A percentile compares a stretch with the other conserved stretches of the same genome.
These are phyloP conservation scores for Neoboletus subvelutipes DNA, from an alignment of 768 basidiomycete species.

Conservation along the genomic window DNA sequence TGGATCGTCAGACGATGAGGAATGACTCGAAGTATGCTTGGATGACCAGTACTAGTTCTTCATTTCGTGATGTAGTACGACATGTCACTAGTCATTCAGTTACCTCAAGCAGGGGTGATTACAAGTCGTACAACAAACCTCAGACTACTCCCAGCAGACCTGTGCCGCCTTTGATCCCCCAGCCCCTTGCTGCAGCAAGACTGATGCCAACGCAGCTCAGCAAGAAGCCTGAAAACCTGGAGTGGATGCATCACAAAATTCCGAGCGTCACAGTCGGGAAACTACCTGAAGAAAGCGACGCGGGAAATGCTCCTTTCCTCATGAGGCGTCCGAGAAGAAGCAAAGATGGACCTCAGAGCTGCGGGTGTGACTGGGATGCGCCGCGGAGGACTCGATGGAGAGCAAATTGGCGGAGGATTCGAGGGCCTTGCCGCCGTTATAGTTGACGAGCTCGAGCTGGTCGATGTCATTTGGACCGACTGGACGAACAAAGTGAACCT, in stretches of 20 bases:
- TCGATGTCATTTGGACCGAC: slow-evolving; percentile 23
- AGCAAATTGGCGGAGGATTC: slow-evolving; percentile 34
- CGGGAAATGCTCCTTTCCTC: slow-evolving; percentile 85
- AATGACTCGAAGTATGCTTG: slow-evolving; percentile 4
- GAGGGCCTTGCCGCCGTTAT: slow-evolving; percentile 37
- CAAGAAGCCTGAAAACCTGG: slow-evolving; percentile 78
- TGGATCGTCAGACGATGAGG: slow-evolving; percentile 23
- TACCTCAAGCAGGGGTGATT: not conserved
- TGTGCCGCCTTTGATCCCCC: slow-evolving; percentile 65
- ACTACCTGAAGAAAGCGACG: slow-evolving; percentile 82
- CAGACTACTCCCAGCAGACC: slow-evolving; percentile 66
- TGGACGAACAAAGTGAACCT: not conserved
- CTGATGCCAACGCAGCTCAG: slow-evolving; percentile 82
- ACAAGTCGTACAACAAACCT: not conserved
- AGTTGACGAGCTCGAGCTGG: slow-evolving; percentile 55
- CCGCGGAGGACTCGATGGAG: slow-evolving; percentile 47
- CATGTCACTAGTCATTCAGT: not conserved
- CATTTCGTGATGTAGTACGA: slow-evolving; percentile 2
- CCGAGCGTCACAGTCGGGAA: not conserved
- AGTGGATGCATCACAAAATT: not conserved
- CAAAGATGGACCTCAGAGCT: slow-evolving; percentile 79
- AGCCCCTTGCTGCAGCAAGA: slow-evolving; percentile 66
- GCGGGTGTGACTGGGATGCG: slow-evolving; percentile 84
- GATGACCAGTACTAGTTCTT: not conserved
- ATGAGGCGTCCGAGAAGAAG: slow-evolving; percentile 76